Percentiles rank a stretch among this genome's conserved stretches.
These are phyloP conservation scores for Botryosphaeria dothidea DNA, from an alignment of 2,329 filamentous ascomycete species.

Conservation along the genomic window DNA sequence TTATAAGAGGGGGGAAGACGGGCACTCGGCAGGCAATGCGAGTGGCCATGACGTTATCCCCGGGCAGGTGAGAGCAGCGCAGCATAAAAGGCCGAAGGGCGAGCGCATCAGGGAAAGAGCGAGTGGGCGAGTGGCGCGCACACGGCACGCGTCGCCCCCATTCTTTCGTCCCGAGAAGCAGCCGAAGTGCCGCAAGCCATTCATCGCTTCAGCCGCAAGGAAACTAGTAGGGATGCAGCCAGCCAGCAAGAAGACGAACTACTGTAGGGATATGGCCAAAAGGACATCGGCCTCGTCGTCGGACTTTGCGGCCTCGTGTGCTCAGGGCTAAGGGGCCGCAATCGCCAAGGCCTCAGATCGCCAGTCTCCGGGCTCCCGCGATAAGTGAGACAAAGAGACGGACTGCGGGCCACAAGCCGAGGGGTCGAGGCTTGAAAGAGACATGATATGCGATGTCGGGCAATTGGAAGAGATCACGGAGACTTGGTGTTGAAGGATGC, in stretches of 20 bases:
- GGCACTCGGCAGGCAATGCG: not conserved
- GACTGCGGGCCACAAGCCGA: not conserved
- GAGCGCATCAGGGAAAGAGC: too few relatives aligned
- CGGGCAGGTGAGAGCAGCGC: not conserved
- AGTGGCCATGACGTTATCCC: slow-evolving; percentile 5
- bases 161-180: too few relatives aligned
- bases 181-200: too few relatives aligned
- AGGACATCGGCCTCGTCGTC: not conserved
- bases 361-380: not conserved
- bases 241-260: not conserved
- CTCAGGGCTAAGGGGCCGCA: not conserved
- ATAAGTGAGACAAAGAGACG: not conserved
- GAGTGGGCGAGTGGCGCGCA: too few relatives aligned
- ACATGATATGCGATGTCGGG: not conserved
- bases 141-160: too few relatives aligned
- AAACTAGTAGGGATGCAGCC: not conserved
- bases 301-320: not conserved
- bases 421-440: not conserved
- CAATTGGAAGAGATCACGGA: not conserved
- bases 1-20: not conserved
- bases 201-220: not conserved
- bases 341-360: too few relatives aligned
- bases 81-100: not conserved
- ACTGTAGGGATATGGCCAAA: not conserved
- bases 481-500: not conserved